These are phyloP conservation scores for Entomophthora muscae DNA, from an alignment of 371 early-diverging fungal genomes.

Conservation along the genomic window DNA sequence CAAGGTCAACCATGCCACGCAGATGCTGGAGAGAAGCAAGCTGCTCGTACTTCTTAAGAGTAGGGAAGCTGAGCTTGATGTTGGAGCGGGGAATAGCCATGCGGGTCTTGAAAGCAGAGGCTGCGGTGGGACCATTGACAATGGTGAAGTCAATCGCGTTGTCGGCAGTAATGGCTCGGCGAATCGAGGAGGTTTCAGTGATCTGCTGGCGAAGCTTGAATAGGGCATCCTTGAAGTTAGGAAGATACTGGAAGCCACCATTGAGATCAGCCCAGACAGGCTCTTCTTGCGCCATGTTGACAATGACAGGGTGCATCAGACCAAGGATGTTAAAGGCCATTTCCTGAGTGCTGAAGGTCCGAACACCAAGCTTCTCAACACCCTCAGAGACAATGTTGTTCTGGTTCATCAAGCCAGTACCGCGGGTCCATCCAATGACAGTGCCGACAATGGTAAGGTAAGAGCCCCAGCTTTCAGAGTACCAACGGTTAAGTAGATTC, in stretches of 20 bases:
- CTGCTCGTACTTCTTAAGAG: constrained; percentile 37
- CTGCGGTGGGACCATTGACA: constrained; percentile 44
- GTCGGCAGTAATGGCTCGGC: constrained; percentile 68
- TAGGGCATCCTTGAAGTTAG: constrained; percentile 55
- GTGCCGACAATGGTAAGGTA: constrained; percentile 83
- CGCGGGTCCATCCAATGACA: constrained; percentile 95
- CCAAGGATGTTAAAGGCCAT: no score
- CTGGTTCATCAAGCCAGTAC: constrained; percentile 93
- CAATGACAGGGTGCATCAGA: constrained; percentile 72
- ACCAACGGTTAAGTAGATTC: constrained; percentile 82
- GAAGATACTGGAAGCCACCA: no score
- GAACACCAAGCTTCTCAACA: constrained; percentile 73
- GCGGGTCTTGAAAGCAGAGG: constrained; percentile 54
- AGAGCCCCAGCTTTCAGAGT: constrained; percentile 75
- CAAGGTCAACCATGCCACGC: constrained; percentile 72
- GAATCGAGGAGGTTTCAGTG: constrained; percentile 66
- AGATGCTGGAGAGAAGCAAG: constrained; percentile 53
- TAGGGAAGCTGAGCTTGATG: constrained; percentile 84
- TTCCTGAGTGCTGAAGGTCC: constrained; percentile 82
- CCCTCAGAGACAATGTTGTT: constrained; percentile 90
- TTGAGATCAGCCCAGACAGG: no score
- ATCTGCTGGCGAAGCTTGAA: constrained; percentile 55
- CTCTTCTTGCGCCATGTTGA: constrained; percentile 53
- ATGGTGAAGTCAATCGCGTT: constrained; percentile 56
- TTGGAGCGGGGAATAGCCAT: constrained; percentile 78